These are phyloP conservation scores for Copromyces sp. DNA, from an alignment of 495 filamentous ascomycete genomes.

Conservation along the genomic window DNA sequence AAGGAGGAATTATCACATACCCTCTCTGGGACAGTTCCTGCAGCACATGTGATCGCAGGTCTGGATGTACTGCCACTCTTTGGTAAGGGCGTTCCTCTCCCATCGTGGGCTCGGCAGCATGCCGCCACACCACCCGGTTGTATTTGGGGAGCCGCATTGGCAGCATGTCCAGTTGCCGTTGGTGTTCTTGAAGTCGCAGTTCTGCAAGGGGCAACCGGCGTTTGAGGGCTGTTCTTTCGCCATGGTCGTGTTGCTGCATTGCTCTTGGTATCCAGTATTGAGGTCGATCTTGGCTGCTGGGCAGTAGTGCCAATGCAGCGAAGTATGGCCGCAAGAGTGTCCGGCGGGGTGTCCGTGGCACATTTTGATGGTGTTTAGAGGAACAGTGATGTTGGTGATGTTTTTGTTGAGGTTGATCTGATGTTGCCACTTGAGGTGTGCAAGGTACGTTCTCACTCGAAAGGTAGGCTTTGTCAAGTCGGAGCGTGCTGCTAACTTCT, in stretches of 20 bases:
- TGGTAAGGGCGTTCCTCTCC: slow-evolving; percentile 27
- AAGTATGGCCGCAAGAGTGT: slow-evolving; percentile 33
- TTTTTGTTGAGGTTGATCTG: not conserved
- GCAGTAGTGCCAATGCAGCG: slow-evolving; percentile 36
- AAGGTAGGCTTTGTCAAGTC: not conserved
- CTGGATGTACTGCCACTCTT: slow-evolving; percentile 25
- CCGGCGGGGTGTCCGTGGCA: slow-evolving; percentile 35
- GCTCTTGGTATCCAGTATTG: slow-evolving; percentile 30
- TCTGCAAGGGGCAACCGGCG: slow-evolving; percentile 27
- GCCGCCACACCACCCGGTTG: slow-evolving; percentile 30
- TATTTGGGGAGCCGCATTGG: slow-evolving; percentile 30
- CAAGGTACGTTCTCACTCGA: not conserved
- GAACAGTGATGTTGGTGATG: slow-evolving; percentile 1
- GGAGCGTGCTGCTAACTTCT: not conserved
- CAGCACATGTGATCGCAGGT: slow-evolving; percentile 36
- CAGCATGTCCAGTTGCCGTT: slow-evolving; percentile 35
- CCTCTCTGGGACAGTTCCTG: slow-evolving; percentile 25
- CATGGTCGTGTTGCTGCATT: slow-evolving; percentile 31
- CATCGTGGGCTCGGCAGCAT: slow-evolving; percentile 13
- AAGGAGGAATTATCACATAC: slow-evolving; percentile 12
- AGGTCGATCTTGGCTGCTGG: slow-evolving; percentile 31
- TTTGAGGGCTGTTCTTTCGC: slow-evolving; percentile 27
- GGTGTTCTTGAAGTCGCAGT: slow-evolving; percentile 30
- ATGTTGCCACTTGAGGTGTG: not conserved
- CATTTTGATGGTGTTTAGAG: slow-evolving; percentile 17